Conservation (phyloP, 805 yeast genomes). For the Sungouiozyma ichnusensis region DNA sequence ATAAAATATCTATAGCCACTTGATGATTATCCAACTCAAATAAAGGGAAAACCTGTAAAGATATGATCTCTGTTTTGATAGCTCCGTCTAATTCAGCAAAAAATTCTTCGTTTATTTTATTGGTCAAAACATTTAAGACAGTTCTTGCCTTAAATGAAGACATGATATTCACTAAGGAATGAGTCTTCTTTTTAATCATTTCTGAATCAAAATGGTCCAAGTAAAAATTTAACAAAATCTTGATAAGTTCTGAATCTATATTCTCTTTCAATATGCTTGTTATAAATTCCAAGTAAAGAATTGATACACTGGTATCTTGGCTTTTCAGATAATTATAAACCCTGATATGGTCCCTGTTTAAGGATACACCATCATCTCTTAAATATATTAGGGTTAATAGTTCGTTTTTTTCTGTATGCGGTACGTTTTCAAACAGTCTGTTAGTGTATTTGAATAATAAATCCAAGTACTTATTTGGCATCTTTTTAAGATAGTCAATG, state of each 20-base stretch:
- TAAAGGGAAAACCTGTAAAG: constrained; percentile 42
- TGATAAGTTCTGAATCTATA: constrained; percentile 31
- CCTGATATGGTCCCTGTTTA: constrained; percentile 41
- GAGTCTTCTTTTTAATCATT: constrained; percentile 24
- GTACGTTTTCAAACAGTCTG: constrained; percentile 36
- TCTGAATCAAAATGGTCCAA: constrained; percentile 21
- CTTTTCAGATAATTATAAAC: constrained; percentile 43
- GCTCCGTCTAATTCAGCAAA: neutral
- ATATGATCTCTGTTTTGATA: constrained; percentile 7
- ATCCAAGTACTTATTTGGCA: constrained; percentile 39
- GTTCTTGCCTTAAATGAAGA: constrained; percentile 32
- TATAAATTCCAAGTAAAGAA: constrained; percentile 44
- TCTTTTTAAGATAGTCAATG: constrained; percentile 46
- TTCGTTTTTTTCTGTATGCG: constrained; percentile 11
- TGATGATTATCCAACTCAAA: constrained; percentile 50
- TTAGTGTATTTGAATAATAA: constrained; percentile 47
- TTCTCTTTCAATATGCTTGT: constrained; percentile 32
- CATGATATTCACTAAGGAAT: constrained; percentile 28
- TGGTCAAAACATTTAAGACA: constrained; percentile 21
- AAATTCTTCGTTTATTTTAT: neutral
- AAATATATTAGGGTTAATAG: constrained; percentile 47
- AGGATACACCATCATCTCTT: constrained; percentile 52
- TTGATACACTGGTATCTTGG: constrained; percentile 23
- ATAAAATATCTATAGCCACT: constrained; percentile 51
- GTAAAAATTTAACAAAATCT: constrained; percentile 37